These are phyloP conservation scores for Kuraishia hungarica DNA, from an alignment of 805 yeast species.

Conservation along the genomic window DNA sequence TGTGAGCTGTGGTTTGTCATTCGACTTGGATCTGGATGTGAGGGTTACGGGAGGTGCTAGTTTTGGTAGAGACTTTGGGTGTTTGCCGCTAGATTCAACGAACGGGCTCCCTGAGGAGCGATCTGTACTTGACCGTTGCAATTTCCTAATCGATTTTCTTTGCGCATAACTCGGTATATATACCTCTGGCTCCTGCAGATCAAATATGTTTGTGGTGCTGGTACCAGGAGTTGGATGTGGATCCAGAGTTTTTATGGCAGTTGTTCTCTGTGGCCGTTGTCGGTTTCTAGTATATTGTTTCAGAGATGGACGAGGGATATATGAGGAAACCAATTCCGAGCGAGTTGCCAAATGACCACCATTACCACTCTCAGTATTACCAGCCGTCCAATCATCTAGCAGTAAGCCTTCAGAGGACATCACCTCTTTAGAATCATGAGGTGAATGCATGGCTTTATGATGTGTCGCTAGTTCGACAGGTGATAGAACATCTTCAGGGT, in stretches of 20 bases:
- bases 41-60: background rate
- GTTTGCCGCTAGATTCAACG: no score
- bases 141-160: no score
- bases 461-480: background rate
- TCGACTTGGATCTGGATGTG: background rate
- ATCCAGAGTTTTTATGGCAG: background rate
- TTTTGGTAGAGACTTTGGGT: background rate
- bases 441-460: background rate
- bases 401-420: background rate
- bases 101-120: no score
- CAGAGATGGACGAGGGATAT: background rate
- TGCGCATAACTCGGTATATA: constrained; percentile 1
- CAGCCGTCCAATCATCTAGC: no score
- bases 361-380: no score
- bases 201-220: background rate
- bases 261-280: background rate
- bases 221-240: background rate
- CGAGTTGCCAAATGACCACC: no score
- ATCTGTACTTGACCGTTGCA: no score
- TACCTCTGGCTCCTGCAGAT: background rate
- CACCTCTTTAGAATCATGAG: background rate
- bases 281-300: background rate
- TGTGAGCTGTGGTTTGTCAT: background rate
- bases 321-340: no score
- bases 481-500: background rate